Percentiles rank a stretch among this genome's conserved stretches.
Conservation (phyloP, 306 rosid species). For the Glycine tomentella region DNA sequence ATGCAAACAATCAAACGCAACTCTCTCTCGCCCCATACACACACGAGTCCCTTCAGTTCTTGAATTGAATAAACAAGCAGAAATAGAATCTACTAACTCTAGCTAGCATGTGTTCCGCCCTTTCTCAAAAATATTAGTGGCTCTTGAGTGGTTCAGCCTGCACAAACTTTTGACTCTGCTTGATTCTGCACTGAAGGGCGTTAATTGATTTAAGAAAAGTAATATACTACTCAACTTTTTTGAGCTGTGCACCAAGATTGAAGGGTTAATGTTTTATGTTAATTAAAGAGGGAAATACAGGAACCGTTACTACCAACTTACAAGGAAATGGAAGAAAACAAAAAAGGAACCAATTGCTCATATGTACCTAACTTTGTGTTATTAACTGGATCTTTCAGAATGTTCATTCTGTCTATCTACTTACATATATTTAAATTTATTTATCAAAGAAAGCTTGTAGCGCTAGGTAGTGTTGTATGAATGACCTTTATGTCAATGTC, state of each 20-base stretch:
- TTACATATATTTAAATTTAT: background rate
- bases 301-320: background rate
- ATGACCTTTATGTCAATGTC: constrained; percentile 28
- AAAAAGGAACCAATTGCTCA: constrained; percentile 19
- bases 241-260: too few relatives aligned
- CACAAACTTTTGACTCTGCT: constrained; percentile 58
- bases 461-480: constrained; percentile 15
- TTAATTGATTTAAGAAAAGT: constrained; percentile 38
- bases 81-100: constrained; percentile 36
- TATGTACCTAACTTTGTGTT: constrained; percentile 38
- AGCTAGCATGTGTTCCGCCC: constrained; percentile 22
- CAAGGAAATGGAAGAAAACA: constrained; percentile 23
- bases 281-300: too few relatives aligned
- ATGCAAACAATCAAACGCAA: constrained; percentile 39
- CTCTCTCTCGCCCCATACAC: constrained; percentile 52
- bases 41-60: background rate
- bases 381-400: constrained; percentile 6
- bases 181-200: constrained; percentile 49
- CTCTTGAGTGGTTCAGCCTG: constrained; percentile 39
- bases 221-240: too few relatives aligned
- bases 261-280: too few relatives aligned
- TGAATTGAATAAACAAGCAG: constrained; percentile 15
- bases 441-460: background rate
- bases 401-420: constrained; percentile 16
- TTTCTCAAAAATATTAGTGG: background rate